Conservation (phyloP, 2,329 filamentous ascomycete species). For the Zymoseptoria ardabiliae region DNA sequence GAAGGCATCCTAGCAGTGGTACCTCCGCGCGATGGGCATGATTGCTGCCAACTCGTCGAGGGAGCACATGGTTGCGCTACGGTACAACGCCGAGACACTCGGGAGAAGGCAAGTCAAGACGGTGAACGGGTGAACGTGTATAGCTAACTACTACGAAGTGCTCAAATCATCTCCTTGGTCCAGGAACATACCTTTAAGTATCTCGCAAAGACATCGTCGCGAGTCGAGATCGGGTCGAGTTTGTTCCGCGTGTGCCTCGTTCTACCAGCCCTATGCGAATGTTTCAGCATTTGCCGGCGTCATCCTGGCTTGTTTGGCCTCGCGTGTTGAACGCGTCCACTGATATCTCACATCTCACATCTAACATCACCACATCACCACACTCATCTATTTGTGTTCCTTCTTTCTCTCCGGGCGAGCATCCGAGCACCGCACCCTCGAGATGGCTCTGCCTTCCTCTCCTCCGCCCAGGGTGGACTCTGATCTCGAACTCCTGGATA, state of each 20-base stretch:
- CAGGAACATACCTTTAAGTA: no score
- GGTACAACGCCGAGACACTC: no score
- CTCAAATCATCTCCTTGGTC: no score
- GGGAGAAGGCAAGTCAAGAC: no score
- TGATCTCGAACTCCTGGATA: constrained; percentile 9
- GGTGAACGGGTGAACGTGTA: no score
- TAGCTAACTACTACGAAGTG: no score
- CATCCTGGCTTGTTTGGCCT: background rate
- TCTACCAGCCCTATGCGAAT: background rate
- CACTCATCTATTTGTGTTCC: constrained; percentile 3
- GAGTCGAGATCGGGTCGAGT: background rate
- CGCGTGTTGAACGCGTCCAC: background rate
- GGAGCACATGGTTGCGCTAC: no score
- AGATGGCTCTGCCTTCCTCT: constrained; percentile 28
- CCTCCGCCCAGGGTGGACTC: constrained; percentile 20
- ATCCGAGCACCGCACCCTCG: constrained; percentile 16
- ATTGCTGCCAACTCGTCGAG: no score
- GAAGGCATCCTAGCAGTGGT: no score
- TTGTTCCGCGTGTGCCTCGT: background rate
- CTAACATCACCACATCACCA: background rate
- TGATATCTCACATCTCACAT: background rate
- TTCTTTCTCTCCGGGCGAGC: constrained; percentile 14
- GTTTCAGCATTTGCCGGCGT: background rate
- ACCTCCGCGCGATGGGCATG: no score
- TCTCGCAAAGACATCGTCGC: no score